These are phyloP conservation scores for Ganoderma lucidum DNA, from an alignment of 1,284 basidiomycete species.

Conservation along the genomic window DNA sequence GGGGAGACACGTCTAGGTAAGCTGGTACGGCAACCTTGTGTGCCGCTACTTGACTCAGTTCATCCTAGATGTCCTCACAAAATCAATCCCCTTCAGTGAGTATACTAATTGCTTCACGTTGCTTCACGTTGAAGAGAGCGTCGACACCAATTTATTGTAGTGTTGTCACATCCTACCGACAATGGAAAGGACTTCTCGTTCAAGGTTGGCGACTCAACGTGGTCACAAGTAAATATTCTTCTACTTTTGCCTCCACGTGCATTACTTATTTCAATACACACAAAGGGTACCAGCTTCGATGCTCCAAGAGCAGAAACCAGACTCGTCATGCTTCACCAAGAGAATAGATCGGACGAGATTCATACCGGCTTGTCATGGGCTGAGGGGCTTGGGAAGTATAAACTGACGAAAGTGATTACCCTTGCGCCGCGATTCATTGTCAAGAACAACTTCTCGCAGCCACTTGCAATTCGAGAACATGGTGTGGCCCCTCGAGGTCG, in stretches of 20 bases:
- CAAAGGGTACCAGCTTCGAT: conserved; percentile 87
- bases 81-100: conserved; percentile 81
- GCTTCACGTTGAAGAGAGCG: conserved; percentile 25
- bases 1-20: conserved; percentile 74
- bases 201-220: conserved; percentile 86
- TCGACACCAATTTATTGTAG: conserved; percentile 54
- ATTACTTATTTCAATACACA: background rate
- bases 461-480: conserved; percentile 88
- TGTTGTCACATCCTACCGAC: conserved; percentile 89
- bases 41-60: conserved; percentile 7
- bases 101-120: conserved; percentile 23
- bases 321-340: conserved; percentile 76
- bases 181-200: conserved; percentile 89
- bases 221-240: conserved; percentile 79
- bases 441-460: conserved; percentile 79
- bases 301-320: conserved; percentile 92
- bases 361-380: conserved; percentile 93
- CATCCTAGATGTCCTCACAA: conserved; percentile 60
- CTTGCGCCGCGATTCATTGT: conserved; percentile 92
- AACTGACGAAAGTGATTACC: conserved; percentile 94
- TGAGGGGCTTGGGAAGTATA: conserved; percentile 96
- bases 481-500: conserved; percentile 76
- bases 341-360: conserved; percentile 79
- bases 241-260: conserved; percentile 13
- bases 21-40: conserved; percentile 11